phyloP scores from a whole-genome alignment of 192 early-diverging fungal genomes.

The Coemansia sp. region DNA sequence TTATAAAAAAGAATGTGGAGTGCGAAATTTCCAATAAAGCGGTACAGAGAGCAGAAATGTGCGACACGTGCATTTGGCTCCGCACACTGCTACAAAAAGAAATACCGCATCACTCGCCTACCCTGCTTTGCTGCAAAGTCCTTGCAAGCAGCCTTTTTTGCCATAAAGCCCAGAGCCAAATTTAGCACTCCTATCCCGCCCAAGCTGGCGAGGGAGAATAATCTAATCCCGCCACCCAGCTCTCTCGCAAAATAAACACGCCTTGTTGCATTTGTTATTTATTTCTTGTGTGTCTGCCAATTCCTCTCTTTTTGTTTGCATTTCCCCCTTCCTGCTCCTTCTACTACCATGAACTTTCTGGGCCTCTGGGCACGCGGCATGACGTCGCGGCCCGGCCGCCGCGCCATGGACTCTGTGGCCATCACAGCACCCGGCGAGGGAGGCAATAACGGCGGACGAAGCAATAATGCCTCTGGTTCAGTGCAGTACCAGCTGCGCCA shows the following conservation, averaged over 20 bases:
- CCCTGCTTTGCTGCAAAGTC: too few species aligned
- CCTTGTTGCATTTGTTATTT: not conserved
- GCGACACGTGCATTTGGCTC: too few species aligned
- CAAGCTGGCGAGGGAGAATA: too few species aligned
- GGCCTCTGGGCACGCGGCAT: conserved; percentile 49
- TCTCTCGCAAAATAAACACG: too few species aligned
- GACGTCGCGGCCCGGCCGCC: conserved; percentile 40
- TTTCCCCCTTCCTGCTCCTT: not conserved
- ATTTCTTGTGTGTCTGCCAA: not conserved
- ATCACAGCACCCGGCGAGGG: conserved; percentile 4
- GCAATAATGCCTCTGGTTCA: conserved; percentile 37
- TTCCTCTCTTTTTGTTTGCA: not conserved
- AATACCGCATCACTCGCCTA: too few species aligned
- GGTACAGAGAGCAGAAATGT: too few species aligned
- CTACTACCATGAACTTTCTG: conserved; percentile 43
- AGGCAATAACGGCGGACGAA: not conserved
- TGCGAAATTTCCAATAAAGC: too few species aligned
- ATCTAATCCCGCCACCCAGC: too few species aligned
- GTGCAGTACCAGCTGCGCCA: conserved; percentile 52
- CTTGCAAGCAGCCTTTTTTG: too few species aligned
- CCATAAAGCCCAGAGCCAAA: too few species aligned
- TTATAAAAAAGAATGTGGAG: not conserved
- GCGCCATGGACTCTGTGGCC: conserved; percentile 47
- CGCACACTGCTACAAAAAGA: too few species aligned
- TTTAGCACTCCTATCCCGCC: too few species aligned